phyloP scores from a whole-genome alignment of 805 yeast species.

The Candida succiphila region DNA sequence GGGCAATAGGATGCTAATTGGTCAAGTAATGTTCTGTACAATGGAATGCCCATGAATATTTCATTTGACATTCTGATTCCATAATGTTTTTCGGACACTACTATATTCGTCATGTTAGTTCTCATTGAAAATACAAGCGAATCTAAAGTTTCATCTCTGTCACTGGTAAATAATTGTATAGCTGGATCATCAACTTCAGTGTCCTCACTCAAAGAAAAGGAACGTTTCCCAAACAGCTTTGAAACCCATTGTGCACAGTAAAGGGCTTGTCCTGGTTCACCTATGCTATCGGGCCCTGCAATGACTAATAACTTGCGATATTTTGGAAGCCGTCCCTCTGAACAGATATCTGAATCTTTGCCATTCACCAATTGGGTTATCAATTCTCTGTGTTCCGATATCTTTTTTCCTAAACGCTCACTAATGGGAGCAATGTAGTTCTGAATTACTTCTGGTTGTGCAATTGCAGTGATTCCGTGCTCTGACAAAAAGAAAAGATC shows the following conservation, averaged over 20 bases:
- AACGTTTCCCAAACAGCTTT: slow-evolving; percentile 3
- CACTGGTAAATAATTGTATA: not conserved
- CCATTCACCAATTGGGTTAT: slow-evolving; percentile 12
- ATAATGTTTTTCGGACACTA: slow-evolving; percentile 1
- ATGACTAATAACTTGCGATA: slow-evolving; percentile 21
- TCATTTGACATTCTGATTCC: slow-evolving; percentile 11
- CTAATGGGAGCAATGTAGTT: slow-evolving; percentile 27
- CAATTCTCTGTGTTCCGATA: slow-evolving; percentile 20
- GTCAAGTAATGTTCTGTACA: slow-evolving; percentile 27
- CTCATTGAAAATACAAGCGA: slow-evolving; percentile 25
- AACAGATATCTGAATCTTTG: not conserved
- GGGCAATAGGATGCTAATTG: slow-evolving; percentile 34
- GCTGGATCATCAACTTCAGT: not conserved
- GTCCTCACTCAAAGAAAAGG: slow-evolving; percentile 1
- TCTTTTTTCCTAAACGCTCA: slow-evolving; percentile 17
- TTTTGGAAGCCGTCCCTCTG: not conserved
- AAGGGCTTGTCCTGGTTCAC: slow-evolving; percentile 22
- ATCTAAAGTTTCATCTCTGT: slow-evolving; percentile 1
- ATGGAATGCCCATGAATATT: slow-evolving; percentile 29
- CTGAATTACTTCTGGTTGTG: slow-evolving; percentile 35
- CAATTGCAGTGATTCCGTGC: slow-evolving; percentile 26
- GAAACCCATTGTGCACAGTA: slow-evolving; percentile 33
- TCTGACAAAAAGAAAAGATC: slow-evolving; percentile 12
- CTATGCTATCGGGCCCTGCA: slow-evolving; percentile 28
- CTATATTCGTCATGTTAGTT: slow-evolving; percentile 25